phyloP scores from a whole-genome alignment of 805 yeast genomes.

The Myxozyma melibiosi region DNA sequence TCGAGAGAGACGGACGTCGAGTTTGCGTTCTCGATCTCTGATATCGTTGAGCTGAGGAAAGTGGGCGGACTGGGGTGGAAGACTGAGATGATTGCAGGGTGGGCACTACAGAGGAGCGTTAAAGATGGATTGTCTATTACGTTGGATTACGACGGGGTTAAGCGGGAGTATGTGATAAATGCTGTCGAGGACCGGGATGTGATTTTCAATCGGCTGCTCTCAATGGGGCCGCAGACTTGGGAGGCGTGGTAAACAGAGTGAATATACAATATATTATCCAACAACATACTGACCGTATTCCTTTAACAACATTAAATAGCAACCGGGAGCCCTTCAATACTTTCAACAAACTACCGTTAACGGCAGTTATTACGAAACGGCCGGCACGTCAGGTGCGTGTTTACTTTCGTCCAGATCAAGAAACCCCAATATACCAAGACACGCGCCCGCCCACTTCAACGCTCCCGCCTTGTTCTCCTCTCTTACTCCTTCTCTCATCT shows the following conservation, averaged over 20 bases:
- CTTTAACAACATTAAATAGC: too few relatives aligned
- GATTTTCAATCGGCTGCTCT: conserved; percentile 14
- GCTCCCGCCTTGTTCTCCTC: too few relatives aligned
- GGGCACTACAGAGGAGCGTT: conserved; percentile 18
- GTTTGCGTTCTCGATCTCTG: conserved; percentile 8
- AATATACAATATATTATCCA: too few relatives aligned
- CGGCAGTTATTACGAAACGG: too few relatives aligned
- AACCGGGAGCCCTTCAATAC: too few relatives aligned
- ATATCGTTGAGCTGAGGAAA: conserved; percentile 13
- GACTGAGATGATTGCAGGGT: conserved; percentile 17
- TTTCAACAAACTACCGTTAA: too few relatives aligned
- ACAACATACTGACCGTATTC: too few relatives aligned
- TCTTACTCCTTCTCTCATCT: too few relatives aligned
- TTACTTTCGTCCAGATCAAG: too few relatives aligned
- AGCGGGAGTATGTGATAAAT: not conserved
- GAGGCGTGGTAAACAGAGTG: conserved; percentile 2
- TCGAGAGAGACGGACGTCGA: conserved; percentile 9
- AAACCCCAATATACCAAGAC: too few relatives aligned
- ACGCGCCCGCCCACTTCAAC: too few relatives aligned
- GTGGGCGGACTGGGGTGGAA: conserved; percentile 25
- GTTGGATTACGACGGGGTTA: not conserved
- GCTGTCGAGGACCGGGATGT: conserved; percentile 16
- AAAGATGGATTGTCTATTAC: conserved; percentile 16
- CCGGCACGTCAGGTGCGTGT: too few relatives aligned
- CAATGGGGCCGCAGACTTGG: conserved; percentile 19